Evolutionary conservation across 345 rosid genomes (phyloP).

Genomic region (Lepidium sativum): DNA sequence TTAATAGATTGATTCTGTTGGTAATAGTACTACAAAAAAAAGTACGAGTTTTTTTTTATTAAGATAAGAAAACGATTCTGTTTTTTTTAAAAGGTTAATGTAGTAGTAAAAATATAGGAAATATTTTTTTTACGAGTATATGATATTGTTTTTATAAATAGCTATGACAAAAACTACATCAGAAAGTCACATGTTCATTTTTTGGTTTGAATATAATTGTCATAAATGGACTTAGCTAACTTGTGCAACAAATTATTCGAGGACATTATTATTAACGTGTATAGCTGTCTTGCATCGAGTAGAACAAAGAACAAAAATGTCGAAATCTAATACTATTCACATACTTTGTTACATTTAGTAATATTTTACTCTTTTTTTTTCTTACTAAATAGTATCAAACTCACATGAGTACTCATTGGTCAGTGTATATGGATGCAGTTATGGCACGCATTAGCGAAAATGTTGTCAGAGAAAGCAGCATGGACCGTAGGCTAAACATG

Average conservation of each 20-base stretch:
- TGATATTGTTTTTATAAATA: no score
- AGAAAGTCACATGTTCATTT: conserved; percentile 8
- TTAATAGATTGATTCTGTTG: no score
- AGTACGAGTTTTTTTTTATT: no score
- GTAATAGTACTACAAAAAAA: no score
- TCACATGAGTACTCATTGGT: no score
- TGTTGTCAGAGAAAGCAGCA: conserved; percentile 83
- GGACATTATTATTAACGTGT: conserved; percentile 13
- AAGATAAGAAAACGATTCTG: no score
- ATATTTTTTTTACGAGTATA: no score
- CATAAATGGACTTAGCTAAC: conserved; percentile 25
- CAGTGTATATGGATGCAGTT: conserved; percentile 40
- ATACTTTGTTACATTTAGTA: background rate
- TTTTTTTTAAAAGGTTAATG: no score
- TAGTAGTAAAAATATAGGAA: no score
- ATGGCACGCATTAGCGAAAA: conserved; percentile 82
- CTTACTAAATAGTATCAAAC: no score
- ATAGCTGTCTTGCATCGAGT: conserved; percentile 20
- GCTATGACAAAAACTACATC: no score
- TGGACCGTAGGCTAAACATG: conserved; percentile 81
- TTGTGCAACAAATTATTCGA: conserved; percentile 21
- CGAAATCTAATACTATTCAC: background rate
- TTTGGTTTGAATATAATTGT: background rate
- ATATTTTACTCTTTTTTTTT: no score
- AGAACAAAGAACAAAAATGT: conserved; percentile 4